Evolutionary conservation across 352 stramenopile species (phyloP).

Genomic region (Halophytophthora batemanensis): DNA sequence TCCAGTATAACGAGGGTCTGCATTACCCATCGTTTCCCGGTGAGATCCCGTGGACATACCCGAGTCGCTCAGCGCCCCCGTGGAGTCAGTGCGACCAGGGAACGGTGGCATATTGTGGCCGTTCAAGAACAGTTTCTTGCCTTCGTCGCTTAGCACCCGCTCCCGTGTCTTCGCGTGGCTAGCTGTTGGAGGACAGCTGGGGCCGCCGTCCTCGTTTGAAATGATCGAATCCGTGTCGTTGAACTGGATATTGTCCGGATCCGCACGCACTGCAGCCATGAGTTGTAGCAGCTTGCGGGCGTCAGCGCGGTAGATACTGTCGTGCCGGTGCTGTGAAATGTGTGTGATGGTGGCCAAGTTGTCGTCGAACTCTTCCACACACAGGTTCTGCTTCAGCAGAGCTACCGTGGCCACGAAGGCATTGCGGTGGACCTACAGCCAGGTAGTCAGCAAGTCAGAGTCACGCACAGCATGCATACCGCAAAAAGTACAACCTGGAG

Average conservation of each 20-base stretch:
- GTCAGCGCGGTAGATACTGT: slow-evolving; percentile 79
- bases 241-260: slow-evolving; percentile 78
- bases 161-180: slow-evolving; percentile 66
- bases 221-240: slow-evolving; percentile 49
- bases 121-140: slow-evolving; percentile 75
- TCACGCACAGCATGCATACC: neutral
- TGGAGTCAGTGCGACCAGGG: slow-evolving; percentile 23
- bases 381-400: slow-evolving; percentile 77
- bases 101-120: slow-evolving; percentile 35
- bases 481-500: neutral
- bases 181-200: slow-evolving; percentile 55
- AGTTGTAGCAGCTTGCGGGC: slow-evolving; percentile 82
- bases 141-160: slow-evolving; percentile 80
- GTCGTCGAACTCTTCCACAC: slow-evolving; percentile 72
- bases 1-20: slow-evolving; percentile 35
- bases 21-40: slow-evolving; percentile 30
- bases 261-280: slow-evolving; percentile 72
- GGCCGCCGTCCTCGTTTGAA: slow-evolving; percentile 42
- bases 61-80: slow-evolving; percentile 28
- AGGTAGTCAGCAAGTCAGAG: too few relatives aligned
- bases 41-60: slow-evolving; percentile 12
- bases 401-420: slow-evolving; percentile 65
- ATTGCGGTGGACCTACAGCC: slow-evolving; percentile 76
- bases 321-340: slow-evolving; percentile 79
- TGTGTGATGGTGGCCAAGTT: slow-evolving; percentile 81